phyloP scores from a whole-genome alignment of 2,329 filamentous ascomycete species.

The Purpureocillium lavendulum region DNA sequence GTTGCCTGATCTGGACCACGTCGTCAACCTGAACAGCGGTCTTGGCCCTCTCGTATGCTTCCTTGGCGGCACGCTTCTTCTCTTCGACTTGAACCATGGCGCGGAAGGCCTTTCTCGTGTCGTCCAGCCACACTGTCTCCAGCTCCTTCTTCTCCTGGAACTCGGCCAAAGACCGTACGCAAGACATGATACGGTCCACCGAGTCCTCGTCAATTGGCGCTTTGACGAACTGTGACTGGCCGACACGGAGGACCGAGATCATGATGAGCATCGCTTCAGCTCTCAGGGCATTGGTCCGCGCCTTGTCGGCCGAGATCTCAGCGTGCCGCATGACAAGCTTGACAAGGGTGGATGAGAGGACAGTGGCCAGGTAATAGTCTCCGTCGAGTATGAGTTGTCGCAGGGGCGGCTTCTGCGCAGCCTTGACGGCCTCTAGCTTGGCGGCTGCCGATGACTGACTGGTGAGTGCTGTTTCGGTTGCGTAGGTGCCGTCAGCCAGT shows the following conservation, averaged over 20 bases:
- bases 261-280: slow-evolving; percentile 99
- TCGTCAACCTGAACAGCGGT: slow-evolving; percentile 93
- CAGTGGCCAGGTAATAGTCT: slow-evolving; percentile 91
- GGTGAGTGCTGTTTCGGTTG: slow-evolving; percentile 91
- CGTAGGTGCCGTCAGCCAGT: slow-evolving; percentile 92
- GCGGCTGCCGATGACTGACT: slow-evolving; percentile 85
- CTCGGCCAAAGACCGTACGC: slow-evolving; percentile 84
- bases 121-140: slow-evolving; percentile 85
- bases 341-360: slow-evolving; percentile 90
- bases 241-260: slow-evolving; percentile 97
- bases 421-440: slow-evolving; percentile 91
- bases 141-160: slow-evolving; percentile 85
- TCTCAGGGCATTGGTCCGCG: slow-evolving; percentile 85
- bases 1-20: slow-evolving; percentile 83
- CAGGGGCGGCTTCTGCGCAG: slow-evolving; percentile 90
- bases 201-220: slow-evolving; percentile 96
- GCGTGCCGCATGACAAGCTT: slow-evolving; percentile 97
- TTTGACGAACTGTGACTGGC: slow-evolving; percentile 98
- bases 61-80: slow-evolving; percentile 94
- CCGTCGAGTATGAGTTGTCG: slow-evolving; percentile 93
- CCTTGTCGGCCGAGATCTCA: slow-evolving; percentile 78
- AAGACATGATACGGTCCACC: slow-evolving; percentile 97
- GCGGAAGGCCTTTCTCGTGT: slow-evolving; percentile 91
- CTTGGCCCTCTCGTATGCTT: slow-evolving; percentile 87
- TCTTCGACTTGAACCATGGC: slow-evolving; percentile 97